Percentiles rank a stretch among this genome's conserved stretches.
phyloP scores from a whole-genome alignment of 1,284 basidiomycete genomes.

The Mycosarcoma maydis region DNA sequence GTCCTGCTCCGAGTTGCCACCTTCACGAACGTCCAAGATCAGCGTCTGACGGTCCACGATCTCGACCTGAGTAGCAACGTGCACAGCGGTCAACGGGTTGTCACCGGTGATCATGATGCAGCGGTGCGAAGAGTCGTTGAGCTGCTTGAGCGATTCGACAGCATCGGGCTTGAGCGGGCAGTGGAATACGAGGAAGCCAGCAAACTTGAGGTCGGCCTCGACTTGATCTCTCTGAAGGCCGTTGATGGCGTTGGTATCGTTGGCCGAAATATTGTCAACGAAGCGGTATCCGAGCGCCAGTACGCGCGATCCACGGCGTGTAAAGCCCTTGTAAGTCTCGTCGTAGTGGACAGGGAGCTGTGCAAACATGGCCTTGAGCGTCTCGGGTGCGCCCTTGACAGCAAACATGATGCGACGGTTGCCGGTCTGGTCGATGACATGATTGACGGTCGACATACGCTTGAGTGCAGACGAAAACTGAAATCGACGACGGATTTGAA shows the following conservation, averaged over 20 bases:
- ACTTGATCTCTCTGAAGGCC: slow-evolving; percentile 59
- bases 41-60: slow-evolving; percentile 65
- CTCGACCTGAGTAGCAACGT: slow-evolving; percentile 65
- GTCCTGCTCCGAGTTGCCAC: slow-evolving; percentile 50
- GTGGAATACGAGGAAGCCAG: slow-evolving; percentile 66
- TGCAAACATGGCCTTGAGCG: slow-evolving; percentile 61
- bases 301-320: slow-evolving; percentile 63
- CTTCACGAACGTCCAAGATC: slow-evolving; percentile 61
- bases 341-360: slow-evolving; percentile 64
- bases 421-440: slow-evolving; percentile 44
- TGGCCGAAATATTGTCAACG: slow-evolving; percentile 42
- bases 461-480: slow-evolving; percentile 66
- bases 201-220: slow-evolving; percentile 58
- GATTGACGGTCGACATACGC: slow-evolving; percentile 64
- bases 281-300: slow-evolving; percentile 65
- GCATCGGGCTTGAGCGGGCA: slow-evolving; percentile 66
- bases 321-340: slow-evolving; percentile 65
- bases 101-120: slow-evolving; percentile 68
- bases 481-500: slow-evolving; percentile 63
- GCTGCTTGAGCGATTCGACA: slow-evolving; percentile 56
- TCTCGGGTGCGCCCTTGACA: slow-evolving; percentile 66
- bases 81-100: slow-evolving; percentile 65
- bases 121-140: slow-evolving; percentile 65
- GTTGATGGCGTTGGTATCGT: slow-evolving; percentile 45
- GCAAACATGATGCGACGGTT: slow-evolving; percentile 52